Evolutionary conservation across 371 early-diverging fungal genomes (phyloP), one percentile per base, ranked within the genome.

Genomic region (Circinella minor): DNA sequence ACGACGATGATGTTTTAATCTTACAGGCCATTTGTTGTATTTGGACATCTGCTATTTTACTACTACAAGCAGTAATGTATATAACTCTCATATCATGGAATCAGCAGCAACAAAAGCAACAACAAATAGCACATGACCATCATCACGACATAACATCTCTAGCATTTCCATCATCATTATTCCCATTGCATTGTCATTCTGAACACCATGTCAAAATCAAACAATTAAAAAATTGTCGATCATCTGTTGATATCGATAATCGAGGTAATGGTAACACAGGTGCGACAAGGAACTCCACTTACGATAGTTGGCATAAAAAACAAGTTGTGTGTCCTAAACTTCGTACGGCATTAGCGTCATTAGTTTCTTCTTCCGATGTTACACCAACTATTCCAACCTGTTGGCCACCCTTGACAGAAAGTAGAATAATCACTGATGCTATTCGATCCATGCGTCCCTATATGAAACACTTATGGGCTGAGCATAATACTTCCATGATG

Each of bases 321-420:
- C 27, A 27, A 27, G 27, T 27, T 27, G 2, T 27, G 27, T 27
- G 27, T 27, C 27, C 27, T 27, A 27, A 27, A 27, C 27, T 27
- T 27, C 27, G 27, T 6, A 51, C 51, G 5, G 15, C 51, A 51
- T 51, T 51, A 51, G 7, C 51, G 5, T 51, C 51, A 5, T 15
- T 51, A 17, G 8, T n/a, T 7, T 11, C 34, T 10, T 27, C 57
- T 5, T 1, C 57, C 27, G 36, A 14, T 34, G 27, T 57, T n/a
- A 51, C 51, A 17, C 17, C n/a, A 0, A n/a, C 20, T 5, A 57
- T 57, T 34, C 57, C 57, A 34, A 14, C 5, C 10, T 57, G 57
- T 27, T 63, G 63, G 63, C 63, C 63, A 18, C 63, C 63, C 7
- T 18, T 46, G 47, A 46, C 46, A 15, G 47, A 47, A 47, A 63